Conservation (phyloP, 2,329 filamentous ascomycete species). For the Chalara sp. region DNA sequence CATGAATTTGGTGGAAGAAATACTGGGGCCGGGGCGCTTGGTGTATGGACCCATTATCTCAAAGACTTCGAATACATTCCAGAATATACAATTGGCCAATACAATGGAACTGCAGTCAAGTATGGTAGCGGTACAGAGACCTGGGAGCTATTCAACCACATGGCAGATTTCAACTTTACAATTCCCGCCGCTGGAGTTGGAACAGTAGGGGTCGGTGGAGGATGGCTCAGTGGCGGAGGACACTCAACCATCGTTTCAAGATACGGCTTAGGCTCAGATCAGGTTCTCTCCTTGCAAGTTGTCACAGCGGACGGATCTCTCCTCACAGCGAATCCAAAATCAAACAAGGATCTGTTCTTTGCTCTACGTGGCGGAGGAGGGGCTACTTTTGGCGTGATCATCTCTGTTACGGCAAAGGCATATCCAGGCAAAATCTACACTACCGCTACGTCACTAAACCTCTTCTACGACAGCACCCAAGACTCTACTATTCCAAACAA, state of each 20-base stretch:
- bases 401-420: constrained; percentile 45
- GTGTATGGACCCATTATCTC: constrained; percentile 44
- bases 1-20: background rate
- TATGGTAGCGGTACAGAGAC: constrained; percentile 41
- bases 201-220: constrained; percentile 15
- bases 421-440: constrained; percentile 29
- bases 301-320: constrained; percentile 12
- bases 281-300: constrained; percentile 8
- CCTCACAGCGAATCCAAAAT: constrained; percentile 16
- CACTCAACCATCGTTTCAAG: constrained; percentile 7
- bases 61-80: constrained; percentile 34
- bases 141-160: constrained; percentile 43
- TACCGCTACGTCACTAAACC: constrained; percentile 23
- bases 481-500: background rate
- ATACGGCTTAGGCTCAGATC: constrained; percentile 13
- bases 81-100: constrained; percentile 32
- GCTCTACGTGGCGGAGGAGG: constrained; percentile 11
- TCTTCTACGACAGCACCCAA: constrained; percentile 20
- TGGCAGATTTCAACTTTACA: constrained; percentile 26
- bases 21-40: constrained; percentile 29
- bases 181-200: constrained; percentile 8
- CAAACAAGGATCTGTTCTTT: constrained; percentile 11
- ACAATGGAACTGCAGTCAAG: constrained; percentile 28
- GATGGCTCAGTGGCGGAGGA: constrained; percentile 13
- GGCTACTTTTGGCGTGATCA: constrained; percentile 12